These are phyloP conservation scores for Coriaria nepalensis DNA, from an alignment of 306 rosid genomes.

Conservation along the genomic window DNA sequence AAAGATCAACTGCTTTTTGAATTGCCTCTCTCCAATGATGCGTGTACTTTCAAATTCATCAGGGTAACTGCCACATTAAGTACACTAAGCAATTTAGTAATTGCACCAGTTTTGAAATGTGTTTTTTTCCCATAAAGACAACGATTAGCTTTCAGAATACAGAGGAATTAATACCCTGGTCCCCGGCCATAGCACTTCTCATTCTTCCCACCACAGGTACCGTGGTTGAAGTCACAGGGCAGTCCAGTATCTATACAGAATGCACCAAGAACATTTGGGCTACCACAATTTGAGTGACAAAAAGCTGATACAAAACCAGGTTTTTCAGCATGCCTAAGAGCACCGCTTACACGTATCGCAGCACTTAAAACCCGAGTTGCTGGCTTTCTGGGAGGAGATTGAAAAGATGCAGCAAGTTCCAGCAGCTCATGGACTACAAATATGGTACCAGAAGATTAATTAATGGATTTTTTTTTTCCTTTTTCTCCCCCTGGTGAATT, in stretches of 20 bases:
- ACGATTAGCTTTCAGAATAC: neutral
- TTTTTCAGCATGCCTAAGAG: conserved; percentile 37
- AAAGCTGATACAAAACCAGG: conserved; percentile 81
- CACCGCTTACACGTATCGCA: conserved; percentile 65
- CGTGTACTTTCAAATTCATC: conserved; percentile 96
- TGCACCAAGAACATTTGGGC: conserved; percentile 88
- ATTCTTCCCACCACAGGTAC: conserved; percentile 86
- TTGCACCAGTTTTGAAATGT: neutral
- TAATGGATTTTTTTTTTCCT: neutral
- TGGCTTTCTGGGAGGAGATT: conserved; percentile 49
- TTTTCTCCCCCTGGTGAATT: neutral
- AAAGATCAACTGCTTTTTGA: conserved; percentile 65
- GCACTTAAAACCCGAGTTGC: conserved; percentile 36
- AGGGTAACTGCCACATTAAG: conserved; percentile 52
- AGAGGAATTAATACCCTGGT: conserved; percentile 61
- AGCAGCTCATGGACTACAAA: conserved; percentile 54
- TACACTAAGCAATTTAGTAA: conserved; percentile 16
- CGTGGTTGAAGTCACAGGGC: conserved; percentile 93
- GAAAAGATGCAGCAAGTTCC: conserved; percentile 69
- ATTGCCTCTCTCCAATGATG: conserved; percentile 74
- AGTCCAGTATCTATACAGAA: conserved; percentile 73
- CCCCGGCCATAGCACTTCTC: conserved; percentile 79
- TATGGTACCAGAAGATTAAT: conserved; percentile 12
- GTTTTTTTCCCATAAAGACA: neutral
- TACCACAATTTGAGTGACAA: conserved; percentile 90